Percentiles rank a stretch among this genome's conserved stretches.
Conservation (phyloP, 306 rosid species). For the Ziziphus jujuba region DNA sequence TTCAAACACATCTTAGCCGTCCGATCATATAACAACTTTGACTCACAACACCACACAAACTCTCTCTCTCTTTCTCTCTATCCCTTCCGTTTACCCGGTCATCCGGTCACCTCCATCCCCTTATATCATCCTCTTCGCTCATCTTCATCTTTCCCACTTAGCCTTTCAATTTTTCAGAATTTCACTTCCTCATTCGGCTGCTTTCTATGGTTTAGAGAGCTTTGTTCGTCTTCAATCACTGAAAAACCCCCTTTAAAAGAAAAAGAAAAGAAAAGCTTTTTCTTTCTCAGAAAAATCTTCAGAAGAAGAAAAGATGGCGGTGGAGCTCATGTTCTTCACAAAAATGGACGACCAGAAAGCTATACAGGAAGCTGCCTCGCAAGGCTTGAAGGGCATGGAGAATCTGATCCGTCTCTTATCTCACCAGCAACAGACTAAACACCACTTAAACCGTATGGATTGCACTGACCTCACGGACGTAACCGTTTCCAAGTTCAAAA, state of each 20-base stretch:
- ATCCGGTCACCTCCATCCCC: constrained; percentile 37
- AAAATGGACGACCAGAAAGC: constrained; percentile 76
- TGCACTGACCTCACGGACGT: constrained; percentile 60
- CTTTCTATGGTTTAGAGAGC: constrained; percentile 31
- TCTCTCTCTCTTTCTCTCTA: constrained; percentile 2
- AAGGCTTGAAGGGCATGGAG: constrained; percentile 77
- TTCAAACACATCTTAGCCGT: constrained; percentile 47
- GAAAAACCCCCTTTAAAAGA: background rate
- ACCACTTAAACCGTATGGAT: constrained; percentile 34
- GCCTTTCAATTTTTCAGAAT: too few species aligned
- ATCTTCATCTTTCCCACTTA: background rate
- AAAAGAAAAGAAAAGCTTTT: background rate
- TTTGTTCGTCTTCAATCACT: background rate
- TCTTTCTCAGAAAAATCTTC: background rate
- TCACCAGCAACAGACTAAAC: constrained; percentile 23
- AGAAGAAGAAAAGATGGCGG: constrained; percentile 56
- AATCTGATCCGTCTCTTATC: constrained; percentile 59
- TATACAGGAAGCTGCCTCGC: constrained; percentile 74
- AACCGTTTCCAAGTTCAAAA: constrained; percentile 70
- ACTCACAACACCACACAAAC: constrained; percentile 22
- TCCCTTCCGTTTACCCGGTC: constrained; percentile 39
- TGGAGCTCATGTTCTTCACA: constrained; percentile 61
- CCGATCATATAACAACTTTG: constrained; percentile 34
- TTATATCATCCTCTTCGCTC: constrained; percentile 33
- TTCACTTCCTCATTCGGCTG: too few species aligned